Evolutionary conservation across 148 eudicot species (phyloP).

Genomic region (Rhododendron ferrugineum): DNA sequence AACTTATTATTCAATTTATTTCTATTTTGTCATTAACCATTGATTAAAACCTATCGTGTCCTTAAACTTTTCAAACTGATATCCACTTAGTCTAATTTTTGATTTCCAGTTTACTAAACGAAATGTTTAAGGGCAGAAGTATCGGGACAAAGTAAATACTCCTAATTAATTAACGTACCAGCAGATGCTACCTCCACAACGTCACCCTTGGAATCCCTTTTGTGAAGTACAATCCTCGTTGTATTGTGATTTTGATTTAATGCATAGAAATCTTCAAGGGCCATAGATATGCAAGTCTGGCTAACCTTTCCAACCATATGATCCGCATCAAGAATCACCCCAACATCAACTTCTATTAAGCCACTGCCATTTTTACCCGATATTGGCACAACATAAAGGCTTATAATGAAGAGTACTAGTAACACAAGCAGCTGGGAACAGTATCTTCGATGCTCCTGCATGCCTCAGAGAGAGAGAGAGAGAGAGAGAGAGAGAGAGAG

Average conservation of each 20-base stretch:
- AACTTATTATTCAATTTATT: too few relatives aligned
- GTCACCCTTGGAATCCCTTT: slow-evolving; percentile 36
- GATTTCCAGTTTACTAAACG: too few relatives aligned
- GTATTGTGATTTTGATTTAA: slow-evolving; percentile 25
- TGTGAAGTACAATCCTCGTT: slow-evolving; percentile 35
- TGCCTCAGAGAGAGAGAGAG: not conserved
- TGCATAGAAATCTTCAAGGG: slow-evolving; percentile 48
- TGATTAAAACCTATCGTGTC: too few relatives aligned
- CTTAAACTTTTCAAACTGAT: too few relatives aligned
- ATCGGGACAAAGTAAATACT: not conserved
- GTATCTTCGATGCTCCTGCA: not conserved
- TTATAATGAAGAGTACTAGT: not conserved
- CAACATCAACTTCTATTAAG: slow-evolving; percentile 34
- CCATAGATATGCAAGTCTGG: slow-evolving; percentile 45
- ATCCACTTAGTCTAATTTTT: too few relatives aligned
- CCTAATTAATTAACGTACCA: slow-evolving; percentile 17
- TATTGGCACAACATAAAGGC: not conserved
- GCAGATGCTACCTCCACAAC: slow-evolving; percentile 39
- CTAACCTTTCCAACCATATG: slow-evolving; percentile 33
- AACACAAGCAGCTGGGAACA: not conserved
- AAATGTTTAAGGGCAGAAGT: too few relatives aligned
- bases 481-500: not conserved
- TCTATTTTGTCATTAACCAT: too few relatives aligned
- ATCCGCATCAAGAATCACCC: slow-evolving; percentile 39
- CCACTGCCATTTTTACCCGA: not conserved